These are phyloP conservation scores for Dendrobium officinale DNA, from an alignment of 106 monocot species.

Conservation along the genomic window DNA sequence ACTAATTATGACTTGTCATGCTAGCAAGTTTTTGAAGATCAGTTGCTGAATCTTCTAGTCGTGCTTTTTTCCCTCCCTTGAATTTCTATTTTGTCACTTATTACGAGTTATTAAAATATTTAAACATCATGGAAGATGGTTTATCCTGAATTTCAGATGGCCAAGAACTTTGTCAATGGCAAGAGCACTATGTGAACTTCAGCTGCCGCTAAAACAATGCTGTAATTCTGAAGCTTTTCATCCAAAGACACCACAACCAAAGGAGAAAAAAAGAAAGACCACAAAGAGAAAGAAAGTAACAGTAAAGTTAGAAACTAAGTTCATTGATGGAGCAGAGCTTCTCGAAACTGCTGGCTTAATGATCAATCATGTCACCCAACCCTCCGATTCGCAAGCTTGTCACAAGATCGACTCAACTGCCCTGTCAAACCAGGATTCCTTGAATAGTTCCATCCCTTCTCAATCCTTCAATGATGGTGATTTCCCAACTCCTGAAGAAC, in stretches of 20 bases:
- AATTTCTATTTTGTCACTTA: neutral
- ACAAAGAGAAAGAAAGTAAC: conserved; percentile 13
- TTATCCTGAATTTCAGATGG: conserved; percentile 39
- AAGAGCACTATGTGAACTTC: conserved; percentile 62
- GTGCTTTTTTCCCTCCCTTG: neutral
- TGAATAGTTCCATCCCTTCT: neutral
- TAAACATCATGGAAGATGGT: neutral
- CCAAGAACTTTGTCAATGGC: conserved; percentile 78
- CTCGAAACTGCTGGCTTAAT: neutral
- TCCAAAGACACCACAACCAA: conserved; percentile 61
- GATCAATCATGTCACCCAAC: neutral
- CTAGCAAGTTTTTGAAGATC: neutral
- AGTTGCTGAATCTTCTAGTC: neutral
- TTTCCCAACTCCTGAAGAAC: conserved; percentile 71
- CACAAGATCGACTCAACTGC: neutral
- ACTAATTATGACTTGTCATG: neutral
- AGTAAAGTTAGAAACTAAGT: conserved; percentile 27
- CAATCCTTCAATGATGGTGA: conserved; percentile 14
- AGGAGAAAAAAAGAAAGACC: conserved; percentile 37
- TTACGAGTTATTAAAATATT: neutral
- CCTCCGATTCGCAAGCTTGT: neutral
- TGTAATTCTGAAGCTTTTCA: conserved; percentile 18
- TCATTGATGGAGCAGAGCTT: conserved; percentile 10
- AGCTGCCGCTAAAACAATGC: conserved; percentile 26
- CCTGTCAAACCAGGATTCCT: neutral